phyloP scores from a whole-genome alignment of 345 rosid species.

The Aethionema arabicum region DNA sequence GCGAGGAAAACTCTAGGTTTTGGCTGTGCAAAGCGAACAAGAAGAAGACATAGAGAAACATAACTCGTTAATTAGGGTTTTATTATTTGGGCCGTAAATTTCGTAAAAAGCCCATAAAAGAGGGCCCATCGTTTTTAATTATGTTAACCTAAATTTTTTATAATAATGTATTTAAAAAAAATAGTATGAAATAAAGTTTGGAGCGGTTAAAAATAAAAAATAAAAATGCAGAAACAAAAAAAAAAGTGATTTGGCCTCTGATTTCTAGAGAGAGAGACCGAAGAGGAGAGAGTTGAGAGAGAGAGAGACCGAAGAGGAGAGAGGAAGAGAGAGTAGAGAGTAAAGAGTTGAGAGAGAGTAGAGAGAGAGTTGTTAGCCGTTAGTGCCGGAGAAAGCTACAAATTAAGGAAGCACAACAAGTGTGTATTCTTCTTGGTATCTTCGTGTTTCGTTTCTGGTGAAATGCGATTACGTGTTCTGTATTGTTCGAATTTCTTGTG shows the following conservation, averaged over 20 bases:
- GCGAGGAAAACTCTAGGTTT: constrained; percentile 1
- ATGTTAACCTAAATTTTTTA: neutral
- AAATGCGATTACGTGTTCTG: constrained; percentile 29
- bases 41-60: neutral
- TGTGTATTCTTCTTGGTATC: constrained; percentile 2
- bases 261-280: too few species aligned
- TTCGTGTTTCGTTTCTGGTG: constrained; percentile 23
- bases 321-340: constrained; percentile 22
- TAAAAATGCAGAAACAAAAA: too few species aligned
- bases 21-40: neutral
- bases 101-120: neutral
- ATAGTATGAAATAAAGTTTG: neutral
- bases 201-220: too few species aligned
- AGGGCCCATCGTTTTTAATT: neutral
- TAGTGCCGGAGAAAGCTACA: constrained; percentile 24
- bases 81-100: neutral
- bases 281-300: neutral
- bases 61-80: constrained; percentile 7
- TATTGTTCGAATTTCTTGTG: neutral
- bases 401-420: constrained; percentile 21
- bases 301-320: neutral
- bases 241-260: neutral
- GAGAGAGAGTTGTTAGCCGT: constrained; percentile 4
- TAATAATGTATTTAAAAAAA: neutral
- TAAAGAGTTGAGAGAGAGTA: too few species aligned